phyloP scores from a whole-genome alignment of 2,329 filamentous ascomycete genomes.

The Boeremia exigua region DNA sequence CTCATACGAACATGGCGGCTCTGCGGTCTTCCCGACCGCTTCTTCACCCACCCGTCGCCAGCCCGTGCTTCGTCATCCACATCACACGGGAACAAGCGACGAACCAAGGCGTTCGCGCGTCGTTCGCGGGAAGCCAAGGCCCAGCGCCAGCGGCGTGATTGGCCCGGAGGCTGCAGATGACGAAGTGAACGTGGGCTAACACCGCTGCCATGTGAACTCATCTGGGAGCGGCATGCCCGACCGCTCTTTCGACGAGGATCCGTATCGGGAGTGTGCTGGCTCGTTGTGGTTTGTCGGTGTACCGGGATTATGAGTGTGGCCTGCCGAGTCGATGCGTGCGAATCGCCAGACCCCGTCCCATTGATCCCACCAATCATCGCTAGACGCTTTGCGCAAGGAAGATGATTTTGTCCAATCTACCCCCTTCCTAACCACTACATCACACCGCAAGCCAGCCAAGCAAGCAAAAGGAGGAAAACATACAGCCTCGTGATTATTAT shows the following conservation, averaged over 20 bases:
- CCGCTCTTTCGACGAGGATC: not conserved
- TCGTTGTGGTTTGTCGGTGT: not conserved
- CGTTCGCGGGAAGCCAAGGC: not conserved
- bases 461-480: too few species aligned
- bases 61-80: slow-evolving; percentile 1
- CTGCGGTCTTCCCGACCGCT: slow-evolving; percentile 8
- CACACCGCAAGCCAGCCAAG: too few species aligned
- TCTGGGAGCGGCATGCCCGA: slow-evolving; percentile 6
- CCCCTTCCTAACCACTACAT: too few species aligned
- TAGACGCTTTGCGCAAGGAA: too few species aligned
- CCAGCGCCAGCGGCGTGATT: not conserved
- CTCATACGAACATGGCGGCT: slow-evolving; percentile 8
- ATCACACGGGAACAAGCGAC: not conserved
- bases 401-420: too few species aligned
- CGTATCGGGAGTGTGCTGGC: not conserved
- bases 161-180: not conserved
- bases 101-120: not conserved
- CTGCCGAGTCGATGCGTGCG: too few species aligned
- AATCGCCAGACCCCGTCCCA: too few species aligned
- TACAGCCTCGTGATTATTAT: too few species aligned
- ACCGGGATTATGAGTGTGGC: too few species aligned
- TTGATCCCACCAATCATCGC: too few species aligned
- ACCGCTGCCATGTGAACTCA: slow-evolving; percentile 5
- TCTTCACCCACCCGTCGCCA: not conserved
- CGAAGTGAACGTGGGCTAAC: slow-evolving; percentile 4